Evolutionary conservation across 192 early-diverging fungal genomes (phyloP), one percentile per base, ranked within the genome.

Genomic region (Pecoramyces ruminantium): DNA sequence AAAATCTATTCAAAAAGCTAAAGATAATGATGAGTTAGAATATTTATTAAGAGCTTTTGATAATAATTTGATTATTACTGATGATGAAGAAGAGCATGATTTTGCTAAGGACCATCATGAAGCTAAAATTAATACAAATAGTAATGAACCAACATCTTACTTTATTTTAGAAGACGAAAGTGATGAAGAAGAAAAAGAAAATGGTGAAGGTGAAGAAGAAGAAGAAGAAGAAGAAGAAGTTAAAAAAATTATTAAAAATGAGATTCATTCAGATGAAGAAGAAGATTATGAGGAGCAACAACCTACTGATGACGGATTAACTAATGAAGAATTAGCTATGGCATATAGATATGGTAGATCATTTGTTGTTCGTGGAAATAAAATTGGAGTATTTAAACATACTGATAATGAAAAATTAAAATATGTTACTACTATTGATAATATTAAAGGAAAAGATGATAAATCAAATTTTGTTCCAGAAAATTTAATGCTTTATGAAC

Each of bases 331-430:
- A 78, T 88, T 98, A 39, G 91, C 92, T 6, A 93, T 97, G 39
- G 95, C 95, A 0, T 92, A 92, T 86, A 94, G 94, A 85, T 87
- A 93, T 83, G 92, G 94, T 78, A 91, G 95, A 27, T 96, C 96
- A 16, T 97, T 95, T 86, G 94, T 97, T 28, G 92, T 96, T 18
- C 93, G 95, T 34, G 96, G 96, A 29, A 88, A 91, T 85, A 90
- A 89, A 51, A 95, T 98, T 82, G 96, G 96, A 12, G 95, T 98
- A 15, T 95, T 96, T 82, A 90, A 87, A 82, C 93, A 96, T 84
- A 82, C 81, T 25, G 88, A 92, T 42, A 87, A 88, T 82, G 92
- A 94, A 83, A 86, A 87, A 21, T 85, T 98, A 30, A 87, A 93
- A 79, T 95, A 94, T 83, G 84, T 88, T 27, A 94, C 94, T n/a